Evolutionary conservation across 2,329 filamentous ascomycete genomes (phyloP), one percentile per base, ranked within the genome.

Genomic region (Elsinoe arachidis): DNA sequence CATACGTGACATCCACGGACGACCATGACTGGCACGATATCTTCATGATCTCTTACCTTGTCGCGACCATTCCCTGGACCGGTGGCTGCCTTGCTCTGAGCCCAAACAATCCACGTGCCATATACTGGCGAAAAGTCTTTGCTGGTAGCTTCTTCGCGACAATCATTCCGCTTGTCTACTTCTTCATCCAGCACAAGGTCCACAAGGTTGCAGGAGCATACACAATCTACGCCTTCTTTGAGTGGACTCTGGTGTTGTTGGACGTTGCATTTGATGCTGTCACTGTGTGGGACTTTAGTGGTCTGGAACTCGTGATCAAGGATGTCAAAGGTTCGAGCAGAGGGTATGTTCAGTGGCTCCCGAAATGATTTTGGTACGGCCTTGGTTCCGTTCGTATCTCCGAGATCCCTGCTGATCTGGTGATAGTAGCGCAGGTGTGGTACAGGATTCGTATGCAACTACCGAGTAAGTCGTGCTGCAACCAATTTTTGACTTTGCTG

Each of bases 11-110:
- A 23, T 97, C 93, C 61, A 99, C 93, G 43, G 93, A 99, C 70
- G 90, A 97, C 70, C 93, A 99, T 72, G 85, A 95, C 73, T 97
- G 90, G 91, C 93, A 99, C 71, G 93, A 99, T 68, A 92, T 97
- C 61, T 92, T 99, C 71, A 99, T 99, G 93, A 96, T 99, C 65
- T 95, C 90, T 12, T 99, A 99, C 72, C 79, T 99, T 57, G 86
- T 99, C 46, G 87, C 90, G 34, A 97, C 93, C 2, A 78, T 99
- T 56, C 93, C 93, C 1, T 99, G 93, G 93, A 99, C 92, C 1
- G 72, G 90, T 49, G 93, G 93, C 51, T 96, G 92, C 71, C 81
- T 97, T 61, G 84, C 87, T 4, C 76, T 97, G 54, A 96, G 91
- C 72, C 90, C 92, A 10, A 83, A 85, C 58, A 96, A 96, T 69